Evolutionary conservation across 768 basidiomycete species (phyloP), one percentile per base, ranked within the genome.

Genomic region (Agaricus blazei): DNA sequence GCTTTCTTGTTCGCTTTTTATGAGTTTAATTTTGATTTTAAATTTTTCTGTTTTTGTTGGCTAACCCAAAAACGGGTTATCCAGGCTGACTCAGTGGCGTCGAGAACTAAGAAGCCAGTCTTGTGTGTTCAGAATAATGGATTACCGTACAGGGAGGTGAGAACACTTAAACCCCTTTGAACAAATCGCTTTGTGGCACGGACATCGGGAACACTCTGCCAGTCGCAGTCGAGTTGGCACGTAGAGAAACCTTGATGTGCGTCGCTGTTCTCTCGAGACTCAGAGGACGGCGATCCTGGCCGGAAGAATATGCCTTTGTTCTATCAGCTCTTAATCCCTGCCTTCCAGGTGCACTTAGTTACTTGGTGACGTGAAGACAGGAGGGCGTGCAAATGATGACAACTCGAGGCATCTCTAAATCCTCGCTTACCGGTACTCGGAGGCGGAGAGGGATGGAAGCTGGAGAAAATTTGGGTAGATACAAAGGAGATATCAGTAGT

Each of bases 401-500:
- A 34, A 34, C 7, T 34, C 5, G 34, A 34, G 34, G 34, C 34
- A 34, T 34, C 34, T 34, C 34, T 34, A 34, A 34, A 34, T 34
- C 34, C 34, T 34, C 34, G 43, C 52, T 37, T 52, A 45, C 52
- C 51, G 52, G 52, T 31, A 52, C 42, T 45, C 52, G 52, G 52
- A 42, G 52, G 52, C 23, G 51, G 51, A 23, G 29, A 23, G 19
- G 9, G 52, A 34, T 36, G 29, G 51, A 36, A 45, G 43, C 31
- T 45, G 31, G 19, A 34, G 36, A 42, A 34, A 52, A 45, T 45
- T 14, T 14, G 52, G 43, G 51, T 52, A 52, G 51, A 52, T 52
- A 52, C 52, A 9, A 45, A 46, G 52, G 52, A 52, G 52, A 52
- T 52, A 52, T 45, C 52, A 45, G 29, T 44, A 23, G 51, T 52